phyloP scores from a whole-genome alignment of 1,139 yeast species.

The Candida glucosophila region DNA sequence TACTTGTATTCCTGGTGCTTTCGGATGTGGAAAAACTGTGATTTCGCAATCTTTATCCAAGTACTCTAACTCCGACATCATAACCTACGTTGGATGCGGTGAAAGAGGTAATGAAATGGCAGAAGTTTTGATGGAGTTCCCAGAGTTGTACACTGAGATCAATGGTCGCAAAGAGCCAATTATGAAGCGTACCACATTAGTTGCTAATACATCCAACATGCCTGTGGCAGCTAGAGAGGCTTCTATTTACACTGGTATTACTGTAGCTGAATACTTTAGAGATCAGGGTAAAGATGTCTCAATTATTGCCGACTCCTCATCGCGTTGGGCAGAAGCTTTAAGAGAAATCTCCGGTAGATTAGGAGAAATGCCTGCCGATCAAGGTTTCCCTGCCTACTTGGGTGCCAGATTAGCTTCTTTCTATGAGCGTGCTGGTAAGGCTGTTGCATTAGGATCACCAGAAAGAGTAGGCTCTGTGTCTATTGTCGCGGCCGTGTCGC shows the following conservation, averaged over 20 bases:
- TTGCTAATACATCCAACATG: constrained; percentile 98
- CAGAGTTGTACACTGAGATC: constrained; percentile 86
- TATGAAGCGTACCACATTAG: constrained; percentile 98
- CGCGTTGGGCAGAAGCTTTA: constrained; percentile 99
- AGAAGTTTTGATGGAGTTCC: constrained; percentile 98
- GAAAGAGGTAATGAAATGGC: constrained; percentile 92
- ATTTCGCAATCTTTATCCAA: constrained; percentile 96
- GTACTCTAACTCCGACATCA: constrained; percentile 93
- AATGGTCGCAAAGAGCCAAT: constrained; percentile 95
- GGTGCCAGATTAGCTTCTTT: constrained; percentile 98
- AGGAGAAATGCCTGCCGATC: constrained; percentile 99
- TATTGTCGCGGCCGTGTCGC: constrained; percentile 98
- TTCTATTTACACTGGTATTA: constrained; percentile 96
- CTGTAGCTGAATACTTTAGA: constrained; percentile 97
- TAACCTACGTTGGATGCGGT: constrained; percentile 80
- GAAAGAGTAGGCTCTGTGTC: constrained; percentile 95
- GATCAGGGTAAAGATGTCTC: constrained; percentile 99
- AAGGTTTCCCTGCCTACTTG: constrained; percentile 99
- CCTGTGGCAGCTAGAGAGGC: constrained; percentile 99
- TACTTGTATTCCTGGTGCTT: constrained; percentile 99
- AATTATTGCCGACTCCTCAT: constrained; percentile 99
- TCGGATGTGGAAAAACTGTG: constrained; percentile 98
- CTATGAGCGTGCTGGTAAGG: constrained; percentile 99
- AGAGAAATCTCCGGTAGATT: constrained; percentile 99
- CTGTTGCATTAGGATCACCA: constrained; percentile 92